Evolutionary conservation across 106 monocot species (phyloP), one percentile per base, ranked within the genome.

Genomic region (Dendrobium officinale): DNA sequence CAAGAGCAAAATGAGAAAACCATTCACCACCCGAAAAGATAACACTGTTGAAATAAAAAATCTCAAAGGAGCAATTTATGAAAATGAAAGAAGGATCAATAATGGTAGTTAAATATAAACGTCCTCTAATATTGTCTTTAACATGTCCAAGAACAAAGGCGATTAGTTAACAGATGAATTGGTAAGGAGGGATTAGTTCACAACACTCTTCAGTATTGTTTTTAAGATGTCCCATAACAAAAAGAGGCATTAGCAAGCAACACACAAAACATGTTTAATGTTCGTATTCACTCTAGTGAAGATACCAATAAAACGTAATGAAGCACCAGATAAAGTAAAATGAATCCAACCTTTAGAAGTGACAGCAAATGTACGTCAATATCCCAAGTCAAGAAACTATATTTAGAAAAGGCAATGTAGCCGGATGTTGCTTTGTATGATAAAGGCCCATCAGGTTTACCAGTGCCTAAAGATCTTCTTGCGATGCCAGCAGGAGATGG

Each of bases 261-360:
- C 56, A 43, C 45, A n/a, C 20, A 20, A 44, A 44, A 31, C 74
- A 48, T 27, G 42, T 27, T 24, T 48, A 45, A 76, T 49, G 16
- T 76, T 27, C n/a, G 27, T 49, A 11, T 48, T 48, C 13, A 13
- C 20, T 76, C 6, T 24, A 19, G 33, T 5, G 2, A 13, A 49
- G 26, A 42, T 26, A 76, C 2, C 42, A 48, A 49, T 11, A 15
- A 15, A 76, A 26, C 24, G 51, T 24, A 76, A 76, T 76, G 15
- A 48, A 76, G 76, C 24, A 51, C 76, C 26, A 48, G 19, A 76
- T 76, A 49, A 16, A 51, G 17, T 42, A 76, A 76, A 74, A 74
- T 42, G 0, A 16, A 70, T 37, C 77, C 24, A 88, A 99, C 98
- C 95, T 95, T 91, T 17, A 99, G 86, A 87, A 95, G 91, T 40